These are phyloP conservation scores for Scleromitrula shiraiana DNA, from an alignment of 2,329 filamentous ascomycete species.

Conservation along the genomic window DNA sequence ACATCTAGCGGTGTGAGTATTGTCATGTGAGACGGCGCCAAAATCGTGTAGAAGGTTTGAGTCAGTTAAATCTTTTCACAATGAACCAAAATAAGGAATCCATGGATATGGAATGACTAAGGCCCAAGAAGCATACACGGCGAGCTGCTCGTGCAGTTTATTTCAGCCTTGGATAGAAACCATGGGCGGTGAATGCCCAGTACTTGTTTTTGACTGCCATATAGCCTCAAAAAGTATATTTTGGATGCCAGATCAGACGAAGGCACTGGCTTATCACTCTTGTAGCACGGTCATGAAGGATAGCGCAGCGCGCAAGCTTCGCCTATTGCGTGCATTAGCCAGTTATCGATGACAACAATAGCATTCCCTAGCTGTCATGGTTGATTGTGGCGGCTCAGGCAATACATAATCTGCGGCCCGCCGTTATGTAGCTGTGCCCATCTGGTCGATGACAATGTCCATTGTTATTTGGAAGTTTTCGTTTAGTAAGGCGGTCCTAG, in stretches of 20 bases:
- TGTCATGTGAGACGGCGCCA: slow-evolving; percentile 20
- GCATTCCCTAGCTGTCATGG: slow-evolving; percentile 18
- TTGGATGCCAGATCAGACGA: slow-evolving; percentile 23
- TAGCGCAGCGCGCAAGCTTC: slow-evolving; percentile 13
- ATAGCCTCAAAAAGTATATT: slow-evolving; percentile 3
- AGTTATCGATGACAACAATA: slow-evolving; percentile 8
- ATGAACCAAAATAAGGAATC: slow-evolving; percentile 4
- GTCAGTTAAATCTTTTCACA: slow-evolving; percentile 5
- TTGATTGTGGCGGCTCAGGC: slow-evolving; percentile 15
- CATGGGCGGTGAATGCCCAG: slow-evolving; percentile 8
- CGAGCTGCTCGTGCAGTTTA: slow-evolving; percentile 6
- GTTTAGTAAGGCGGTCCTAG: background rate
- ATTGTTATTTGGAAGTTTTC: slow-evolving; percentile 15
- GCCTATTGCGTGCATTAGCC: slow-evolving; percentile 27
- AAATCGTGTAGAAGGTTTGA: slow-evolving; percentile 6
- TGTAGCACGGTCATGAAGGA: slow-evolving; percentile 13
- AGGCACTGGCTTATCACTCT: slow-evolving; percentile 1
- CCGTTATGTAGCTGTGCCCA: slow-evolving; percentile 17
- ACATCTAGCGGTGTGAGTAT: slow-evolving; percentile 28
- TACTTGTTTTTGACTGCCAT: slow-evolving; percentile 1
- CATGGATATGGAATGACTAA: background rate
- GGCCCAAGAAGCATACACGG: slow-evolving; percentile 1
- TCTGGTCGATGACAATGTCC: slow-evolving; percentile 16
- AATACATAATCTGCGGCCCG: slow-evolving; percentile 15
- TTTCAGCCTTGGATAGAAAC: slow-evolving; percentile 7